Evolutionary conservation across 441 rosid genomes (phyloP).

Genomic region (Gossypium schwendimanii): DNA sequence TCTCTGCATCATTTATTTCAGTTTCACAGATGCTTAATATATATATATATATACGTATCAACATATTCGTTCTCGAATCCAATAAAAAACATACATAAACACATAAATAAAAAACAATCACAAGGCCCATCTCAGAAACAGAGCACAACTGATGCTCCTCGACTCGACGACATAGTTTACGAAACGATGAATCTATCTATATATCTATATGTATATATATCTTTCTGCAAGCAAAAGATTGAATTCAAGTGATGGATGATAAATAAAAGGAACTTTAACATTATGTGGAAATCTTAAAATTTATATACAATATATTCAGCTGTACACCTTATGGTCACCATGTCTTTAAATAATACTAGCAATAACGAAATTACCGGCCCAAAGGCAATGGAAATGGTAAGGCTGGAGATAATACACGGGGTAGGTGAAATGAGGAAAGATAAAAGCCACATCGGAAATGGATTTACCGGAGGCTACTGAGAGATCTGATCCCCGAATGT

Average conservation of each 20-base stretch:
- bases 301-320: conserved; percentile 27
- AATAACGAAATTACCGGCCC: conserved; percentile 6
- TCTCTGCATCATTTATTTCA: not conserved
- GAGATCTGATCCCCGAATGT: conserved; percentile 36
- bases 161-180: too few relatives aligned
- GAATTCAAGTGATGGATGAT: not conserved
- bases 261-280: not conserved
- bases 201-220: not conserved
- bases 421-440: not conserved
- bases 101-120: too few relatives aligned
- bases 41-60: not conserved
- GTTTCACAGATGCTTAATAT: conserved; percentile 3
- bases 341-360: conserved; percentile 5
- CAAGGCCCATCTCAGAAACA: too few relatives aligned
- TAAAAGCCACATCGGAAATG: not conserved
- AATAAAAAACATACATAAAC: not conserved
- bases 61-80: not conserved
- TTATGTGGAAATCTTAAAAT: not conserved
- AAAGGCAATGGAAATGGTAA: not conserved
- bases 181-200: not conserved
- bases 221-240: not conserved
- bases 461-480: conserved; percentile 17
- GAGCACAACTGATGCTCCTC: too few relatives aligned
- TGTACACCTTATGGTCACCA: conserved; percentile 21
- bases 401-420: not conserved